Percentiles rank a stretch among this genome's conserved stretches.
These are phyloP conservation scores for Ziziphus jujuba DNA, from an alignment of 306 rosid species.

Conservation along the genomic window DNA sequence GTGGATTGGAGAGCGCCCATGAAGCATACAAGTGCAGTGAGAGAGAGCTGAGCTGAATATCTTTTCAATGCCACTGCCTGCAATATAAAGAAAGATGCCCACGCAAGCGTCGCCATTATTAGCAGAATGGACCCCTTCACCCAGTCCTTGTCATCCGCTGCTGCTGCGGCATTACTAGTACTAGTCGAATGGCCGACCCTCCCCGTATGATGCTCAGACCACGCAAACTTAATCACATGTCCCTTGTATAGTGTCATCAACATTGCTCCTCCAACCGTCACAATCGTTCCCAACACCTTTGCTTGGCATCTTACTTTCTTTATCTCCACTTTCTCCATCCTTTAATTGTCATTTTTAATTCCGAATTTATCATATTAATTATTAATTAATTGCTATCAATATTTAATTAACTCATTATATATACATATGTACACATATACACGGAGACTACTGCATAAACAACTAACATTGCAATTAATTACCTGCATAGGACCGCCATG, in stretches of 20 bases:
- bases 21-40: constrained; percentile 76
- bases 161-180: constrained; percentile 20
- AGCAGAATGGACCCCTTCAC: constrained; percentile 79
- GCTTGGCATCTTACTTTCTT: constrained; percentile 63
- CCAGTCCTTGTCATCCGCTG: constrained; percentile 59
- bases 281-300: constrained; percentile 73
- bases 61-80: constrained; percentile 70
- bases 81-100: constrained; percentile 93
- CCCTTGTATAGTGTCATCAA: constrained; percentile 93
- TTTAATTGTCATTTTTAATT: constrained; percentile 10
- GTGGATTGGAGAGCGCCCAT: constrained; percentile 78
- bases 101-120: constrained; percentile 71
- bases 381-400: too few relatives aligned
- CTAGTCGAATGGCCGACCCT: too few relatives aligned
- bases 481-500: constrained; percentile 86
- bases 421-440: too few relatives aligned
- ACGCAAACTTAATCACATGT: constrained; percentile 54
- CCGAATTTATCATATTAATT: too few relatives aligned
- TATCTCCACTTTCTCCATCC: constrained; percentile 78
- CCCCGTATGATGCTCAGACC: constrained; percentile 52
- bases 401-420: too few relatives aligned
- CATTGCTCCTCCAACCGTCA: constrained; percentile 90
- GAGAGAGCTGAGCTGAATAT: constrained; percentile 85
- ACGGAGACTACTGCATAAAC: too few relatives aligned
- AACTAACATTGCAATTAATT: not conserved